Base-by-base conservation (phyloP, 169 alveolate genomes). In the Hepatocystis sp. region DNA sequence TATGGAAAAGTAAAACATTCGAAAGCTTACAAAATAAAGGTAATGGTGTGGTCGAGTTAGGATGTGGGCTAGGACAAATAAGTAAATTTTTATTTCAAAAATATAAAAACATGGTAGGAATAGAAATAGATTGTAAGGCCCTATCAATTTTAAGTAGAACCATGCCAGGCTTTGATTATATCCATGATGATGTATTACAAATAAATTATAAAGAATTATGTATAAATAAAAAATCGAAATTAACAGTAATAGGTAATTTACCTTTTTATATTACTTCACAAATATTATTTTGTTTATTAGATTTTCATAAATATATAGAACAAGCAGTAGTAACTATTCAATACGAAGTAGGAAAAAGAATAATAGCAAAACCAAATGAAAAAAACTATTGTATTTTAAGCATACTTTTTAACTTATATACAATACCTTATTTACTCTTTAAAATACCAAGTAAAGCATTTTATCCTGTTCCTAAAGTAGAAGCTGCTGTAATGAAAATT, bases 201-300 rank as follows among this genome's bases (percentile, higher is more conserved):
- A 92, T 93, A n/a, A 90, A 92, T 66, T 94, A 92, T 88, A 91
- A 84, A 10, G 91, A 71, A 0, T 53, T 94, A 32, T 90, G 93
- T 30, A 49, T 66, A 32, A 90, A 52, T 64, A 90, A 86, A 42
- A 91, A 60, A 1, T 52, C 84, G 21, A 90, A 90, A 13, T 84
- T 94, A 49, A 91, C 95, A 46, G 84, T 94, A 21, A 90, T 92
- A 10, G 97, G 97, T 0, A 94, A 94, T 52, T 85, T 94, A 17
- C 97, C 97, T 28, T 94, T 90, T 61, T 94, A 94, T 84, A 91
- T 94, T 61, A 94, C 97, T 17, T 90, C 95, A 23, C 97, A 94
- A 84, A 93, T 94, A 36, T 86, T 94, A 46, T 91, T 92, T 64
- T 94, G 97, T 67, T 71, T 94, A 42, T 65, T 94, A 61, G 97